Base-by-base conservation (phyloP, 2,329 filamentous ascomycete species). In the Calonectria ilicicola region DNA sequence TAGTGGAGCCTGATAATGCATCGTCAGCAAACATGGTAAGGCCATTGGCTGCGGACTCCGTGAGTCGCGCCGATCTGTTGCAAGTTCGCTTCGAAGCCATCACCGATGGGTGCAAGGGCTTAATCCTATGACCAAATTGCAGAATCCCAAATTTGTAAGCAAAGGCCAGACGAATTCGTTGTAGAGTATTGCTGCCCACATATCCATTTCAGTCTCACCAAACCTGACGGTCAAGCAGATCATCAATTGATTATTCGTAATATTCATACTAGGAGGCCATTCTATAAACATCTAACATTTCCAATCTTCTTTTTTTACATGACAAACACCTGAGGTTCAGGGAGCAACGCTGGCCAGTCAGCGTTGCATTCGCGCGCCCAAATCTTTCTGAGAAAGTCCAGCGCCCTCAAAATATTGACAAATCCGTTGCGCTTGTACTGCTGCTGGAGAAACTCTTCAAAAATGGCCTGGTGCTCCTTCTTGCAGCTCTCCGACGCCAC, bases 281-380 rank as follows among this genome's bases (percentile, higher is more conserved):
- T 29, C 47, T 51, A n/a, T 7, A 49, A 3, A 29, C 1, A 14
- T 2, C 5, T 32, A 2, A 26, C 1, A 29, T 21, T 35, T 9
- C 2, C 21, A 60, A 9, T 40, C 19, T 12, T 26, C 53, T 40
- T 1, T 17, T 58, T 3, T 27, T 74, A 80, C 78, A 80, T 80
- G 23, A 80, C 64, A n/a, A 80, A 75, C 1, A 77, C 74, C 7
- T 72, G 71, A 23, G 75, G 70, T 42, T 76, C 67, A 2, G 78
- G 76, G 2, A 80, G 65, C 3, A 79, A 35, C 0, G 72, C 65
- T 19, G 75, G 74, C 78, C 78, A 80, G n/a, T 76, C 74, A 23
- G 70, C 66, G 19, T 65, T 65, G 12, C 47, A 49, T 19, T 64
- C 64, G 12, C 69, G 58, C 5, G 62, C 64, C 78, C 79, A 80